Evolutionary conservation across 768 basidiomycete species (phyloP), one percentile per base, ranked within the genome.

Genomic region (Hygrophorus pudorinus): DNA sequence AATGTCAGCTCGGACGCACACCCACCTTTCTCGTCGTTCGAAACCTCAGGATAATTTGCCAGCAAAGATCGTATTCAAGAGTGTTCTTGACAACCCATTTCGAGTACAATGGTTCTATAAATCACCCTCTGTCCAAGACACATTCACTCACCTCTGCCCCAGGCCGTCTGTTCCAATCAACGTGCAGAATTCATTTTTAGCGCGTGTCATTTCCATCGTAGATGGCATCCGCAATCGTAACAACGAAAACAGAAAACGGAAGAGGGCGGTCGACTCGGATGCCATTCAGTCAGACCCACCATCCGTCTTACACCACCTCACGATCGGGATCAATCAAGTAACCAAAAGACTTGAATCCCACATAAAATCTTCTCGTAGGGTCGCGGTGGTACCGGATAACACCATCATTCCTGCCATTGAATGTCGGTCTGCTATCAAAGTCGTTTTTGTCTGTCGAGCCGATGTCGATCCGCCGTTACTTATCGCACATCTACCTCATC

Each of bases 261-360:
- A 71, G 28, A 42, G 41, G n/a, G 16, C 29, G 12, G 57, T 50
- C 11, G 44, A 51, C 14, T 8, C 44, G 12, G 41, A 52, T 13
- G 11, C 34, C 17, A 16, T 5, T 14, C 18, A 24, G n/a, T 42
- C 21, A 18, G 46, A 51, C 8, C 45, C 58, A 8, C 78, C 78
- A 2, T 31, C 51, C 3, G 56, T 80, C 27, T 57, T 76, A 16
- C 51, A 62, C 8, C 74, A 81, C 56, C 47, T 82, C 28, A 58
- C 67, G 8, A 55, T 80, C 38, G 89, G 89, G n/a, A 81, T 91
- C 48, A 92, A 91, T 53, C 67, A 77, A 53, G 83, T 91, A 11
- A 88, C 88, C 1, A 81, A 75, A 57, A 66, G 68, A 21, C 67
- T 93, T 10, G 89, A 93, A 59, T 50, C 38, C 1, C 77, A 84